These are phyloP conservation scores for Botrytis fragariae DNA, from an alignment of 2,329 filamentous ascomycete genomes.

Conservation along the genomic window DNA sequence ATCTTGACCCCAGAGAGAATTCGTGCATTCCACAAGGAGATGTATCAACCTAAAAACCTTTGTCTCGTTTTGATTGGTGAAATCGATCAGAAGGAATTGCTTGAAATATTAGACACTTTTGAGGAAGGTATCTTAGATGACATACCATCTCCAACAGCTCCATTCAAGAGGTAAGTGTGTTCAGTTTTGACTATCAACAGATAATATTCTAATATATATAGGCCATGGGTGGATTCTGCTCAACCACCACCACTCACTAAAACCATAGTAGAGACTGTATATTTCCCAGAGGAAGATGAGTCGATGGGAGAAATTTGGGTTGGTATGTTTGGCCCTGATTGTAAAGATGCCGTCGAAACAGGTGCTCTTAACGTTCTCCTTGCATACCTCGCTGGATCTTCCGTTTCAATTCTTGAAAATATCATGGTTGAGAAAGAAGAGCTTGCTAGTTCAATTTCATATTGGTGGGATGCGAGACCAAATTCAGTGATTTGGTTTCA, in stretches of 20 bases:
- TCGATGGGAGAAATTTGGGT: constrained; percentile 85
- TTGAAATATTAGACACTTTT: constrained; percentile 81
- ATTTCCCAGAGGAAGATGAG: constrained; percentile 97
- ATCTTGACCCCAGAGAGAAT: constrained; percentile 86
- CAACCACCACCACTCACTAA: constrained; percentile 70
- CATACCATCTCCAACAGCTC: constrained; percentile 70
- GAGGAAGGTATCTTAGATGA: constrained; percentile 82
- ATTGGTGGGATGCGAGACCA: constrained; percentile 75
- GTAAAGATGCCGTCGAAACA: constrained; percentile 64
- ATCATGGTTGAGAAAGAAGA: constrained; percentile 90
- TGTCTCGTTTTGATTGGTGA: constrained; percentile 91
- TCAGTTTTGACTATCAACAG: too few relatives aligned
- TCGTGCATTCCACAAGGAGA: constrained; percentile 88
- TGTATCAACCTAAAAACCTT: constrained; percentile 97
- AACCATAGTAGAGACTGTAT: constrained; percentile 72
- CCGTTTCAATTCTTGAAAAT: constrained; percentile 89
- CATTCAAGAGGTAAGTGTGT: constrained; percentile 60
- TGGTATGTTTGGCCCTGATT: constrained; percentile 82
- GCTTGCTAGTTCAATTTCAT: constrained; percentile 80
- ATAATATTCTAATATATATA: constrained; percentile 25
- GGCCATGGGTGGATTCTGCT: constrained; percentile 85
- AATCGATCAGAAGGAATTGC: constrained; percentile 75
- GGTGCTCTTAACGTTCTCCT: constrained; percentile 78
- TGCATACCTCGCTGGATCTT: constrained; percentile 87
- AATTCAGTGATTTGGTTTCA: constrained; percentile 83